These are phyloP conservation scores for Coniferiporia weirii DNA, from an alignment of 1,284 basidiomycete genomes.

Conservation along the genomic window DNA sequence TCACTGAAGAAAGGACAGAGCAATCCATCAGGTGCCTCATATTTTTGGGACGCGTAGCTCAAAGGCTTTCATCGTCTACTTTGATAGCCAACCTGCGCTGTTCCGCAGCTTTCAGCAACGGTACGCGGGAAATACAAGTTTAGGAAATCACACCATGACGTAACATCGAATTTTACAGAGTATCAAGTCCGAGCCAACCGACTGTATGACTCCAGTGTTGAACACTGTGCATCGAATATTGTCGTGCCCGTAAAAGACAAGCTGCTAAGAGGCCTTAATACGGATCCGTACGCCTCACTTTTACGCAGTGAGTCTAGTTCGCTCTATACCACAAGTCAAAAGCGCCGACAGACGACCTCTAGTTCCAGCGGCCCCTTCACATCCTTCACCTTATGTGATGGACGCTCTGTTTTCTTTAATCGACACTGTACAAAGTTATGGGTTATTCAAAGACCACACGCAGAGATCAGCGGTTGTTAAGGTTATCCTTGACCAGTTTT, in stretches of 20 bases:
- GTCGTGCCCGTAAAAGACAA: conserved; percentile 3
- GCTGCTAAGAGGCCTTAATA: neutral
- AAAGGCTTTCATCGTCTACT: conserved; percentile 12
- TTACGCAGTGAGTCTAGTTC: neutral
- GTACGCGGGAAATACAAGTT: neutral
- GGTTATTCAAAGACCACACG: conserved; percentile 4
- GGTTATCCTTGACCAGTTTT: conserved; percentile 6
- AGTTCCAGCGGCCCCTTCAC: neutral
- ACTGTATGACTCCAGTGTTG: conserved; percentile 8
- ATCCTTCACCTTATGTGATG: conserved; percentile 6
- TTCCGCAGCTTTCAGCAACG: conserved; percentile 1
- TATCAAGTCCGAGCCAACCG: conserved; percentile 1
- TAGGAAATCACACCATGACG: neutral
- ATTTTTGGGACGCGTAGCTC: conserved; percentile 11
- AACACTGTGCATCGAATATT: conserved; percentile 3
- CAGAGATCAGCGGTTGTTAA: conserved; percentile 4
- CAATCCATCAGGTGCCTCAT: neutral
- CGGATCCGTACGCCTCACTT: neutral
- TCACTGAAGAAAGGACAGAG: neutral
- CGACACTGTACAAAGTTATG: conserved; percentile 13
- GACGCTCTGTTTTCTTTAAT: conserved; percentile 12
- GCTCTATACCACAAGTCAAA: neutral
- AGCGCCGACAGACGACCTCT: neutral
- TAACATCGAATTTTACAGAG: neutral
- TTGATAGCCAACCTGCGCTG: conserved; percentile 6